Evolutionary conservation across 768 basidiomycete genomes (phyloP), one percentile per base, ranked within the genome.

Genomic region (Wakefieldia striispora): DNA sequence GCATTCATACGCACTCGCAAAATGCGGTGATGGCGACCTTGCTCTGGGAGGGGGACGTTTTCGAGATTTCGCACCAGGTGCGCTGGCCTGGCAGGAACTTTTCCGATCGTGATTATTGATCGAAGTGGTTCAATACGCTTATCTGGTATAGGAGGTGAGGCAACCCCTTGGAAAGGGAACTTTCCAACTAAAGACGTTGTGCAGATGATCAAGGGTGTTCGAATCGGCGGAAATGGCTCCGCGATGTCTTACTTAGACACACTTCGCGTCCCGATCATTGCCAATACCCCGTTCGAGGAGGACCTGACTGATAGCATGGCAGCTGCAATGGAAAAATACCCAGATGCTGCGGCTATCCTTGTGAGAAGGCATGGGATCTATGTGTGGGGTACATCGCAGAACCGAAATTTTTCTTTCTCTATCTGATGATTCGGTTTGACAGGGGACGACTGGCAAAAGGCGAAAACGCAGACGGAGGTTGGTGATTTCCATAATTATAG

Each of bases 131-230:
- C 24, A 1, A 38, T 19, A 6, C 6, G 24, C 17, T 41, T 46
- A 40, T 44, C 17, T 34, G 8, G 17, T 47, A 10, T 54, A 80
- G 78, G 78, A 81, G 76, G 77, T 56, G 56, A 54, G 26, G 17
- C 3, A 33, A 17, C 7, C 27, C 33, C 11, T 21, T 37, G n/a
- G 4, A 4, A 4, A 21, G n/a, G 24, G 34, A 20, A 43, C 6
- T 1, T 34, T 7, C 5, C 1, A 17, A 43, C 46, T 49, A 43
- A 56, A 42, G 12, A 27, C n/a, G 1, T 43, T 20, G 39, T 6
- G 19, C 20, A 94, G 83, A 94, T 94, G 92, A 95, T 94, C 65
- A 95, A 95, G 66, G 92, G 91, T 20, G 80, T 95, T 38, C 79
- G 90, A 10, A 63, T 83, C 14, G 87, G 80, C 6, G 91, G 92